Evolutionary conservation across 345 rosid genomes (phyloP).

Genomic region (Populus ilicifolia): DNA sequence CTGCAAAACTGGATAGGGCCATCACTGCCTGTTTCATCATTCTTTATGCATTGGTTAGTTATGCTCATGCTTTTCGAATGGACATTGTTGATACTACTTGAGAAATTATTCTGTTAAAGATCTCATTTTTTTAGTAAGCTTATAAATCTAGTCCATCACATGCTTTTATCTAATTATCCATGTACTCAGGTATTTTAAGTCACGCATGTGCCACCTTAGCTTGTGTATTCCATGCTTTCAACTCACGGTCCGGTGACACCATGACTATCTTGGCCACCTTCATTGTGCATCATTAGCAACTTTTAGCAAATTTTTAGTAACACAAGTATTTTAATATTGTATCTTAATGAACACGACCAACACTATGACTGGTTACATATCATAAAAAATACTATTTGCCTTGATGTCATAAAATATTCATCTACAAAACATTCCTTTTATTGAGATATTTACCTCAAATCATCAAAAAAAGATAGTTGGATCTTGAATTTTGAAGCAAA

Average conservation of each 20-base stretch:
- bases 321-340: not conserved
- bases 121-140: not conserved
- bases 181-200: not conserved
- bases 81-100: not conserved
- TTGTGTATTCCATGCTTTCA: not conserved
- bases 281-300: not conserved
- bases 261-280: not conserved
- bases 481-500: not conserved
- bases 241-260: not conserved
- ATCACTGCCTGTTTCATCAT: constrained; percentile 77
- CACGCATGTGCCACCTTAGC: not conserved
- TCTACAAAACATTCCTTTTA: not conserved
- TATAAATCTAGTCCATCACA: not conserved
- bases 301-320: not conserved
- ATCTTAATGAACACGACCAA: not conserved
- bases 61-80: not conserved
- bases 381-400: not conserved
- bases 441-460: not conserved
- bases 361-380: not conserved
- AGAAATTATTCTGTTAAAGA: not conserved
- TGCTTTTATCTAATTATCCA: not conserved
- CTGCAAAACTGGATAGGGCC: constrained; percentile 99
- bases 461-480: not conserved
- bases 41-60: constrained; percentile 81
- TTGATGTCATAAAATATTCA: not conserved